Conservation (phyloP, 805 yeast genomes). For the Ogataea saltuana region DNA sequence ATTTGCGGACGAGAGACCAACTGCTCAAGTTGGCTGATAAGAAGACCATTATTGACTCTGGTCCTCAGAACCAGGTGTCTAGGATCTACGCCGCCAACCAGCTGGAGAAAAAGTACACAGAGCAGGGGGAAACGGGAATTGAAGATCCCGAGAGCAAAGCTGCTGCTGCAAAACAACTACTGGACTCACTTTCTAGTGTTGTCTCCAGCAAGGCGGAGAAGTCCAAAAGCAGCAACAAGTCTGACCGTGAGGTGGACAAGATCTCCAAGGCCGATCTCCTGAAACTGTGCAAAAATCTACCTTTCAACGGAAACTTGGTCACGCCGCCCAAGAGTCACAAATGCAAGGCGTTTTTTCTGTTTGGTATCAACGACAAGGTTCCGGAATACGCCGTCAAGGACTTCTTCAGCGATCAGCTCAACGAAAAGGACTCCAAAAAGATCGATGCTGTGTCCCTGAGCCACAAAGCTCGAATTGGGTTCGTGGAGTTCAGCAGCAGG, state of each 20-base stretch:
- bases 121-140: slow-evolving; percentile 26
- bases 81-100: slow-evolving; percentile 58
- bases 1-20: slow-evolving; percentile 74
- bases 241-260: no score
- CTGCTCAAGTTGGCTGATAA: slow-evolving; percentile 64
- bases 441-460: slow-evolving; percentile 51
- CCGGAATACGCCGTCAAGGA: slow-evolving; percentile 64
- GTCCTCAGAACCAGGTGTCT: slow-evolving; percentile 44
- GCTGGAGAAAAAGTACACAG: slow-evolving; percentile 36
- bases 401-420: slow-evolving; percentile 40
- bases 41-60: slow-evolving; percentile 19
- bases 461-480: slow-evolving; percentile 66
- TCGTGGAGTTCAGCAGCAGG: slow-evolving; percentile 52
- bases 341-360: slow-evolving; percentile 65
- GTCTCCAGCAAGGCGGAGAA: not conserved
- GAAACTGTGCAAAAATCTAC: slow-evolving; percentile 59
- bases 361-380: slow-evolving; percentile 67
- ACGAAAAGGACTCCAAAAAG: slow-evolving; percentile 14
- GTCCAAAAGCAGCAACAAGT: slow-evolving; percentile 18
- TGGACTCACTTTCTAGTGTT: slow-evolving; percentile 31
- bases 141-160: slow-evolving; percentile 23
- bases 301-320: slow-evolving; percentile 59
- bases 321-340: slow-evolving; percentile 40
- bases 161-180: slow-evolving; percentile 49
- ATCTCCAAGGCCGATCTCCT: slow-evolving; percentile 46